A percentile compares a stretch with the other conserved stretches of the same genome.
These are phyloP conservation scores for Fusarium proliferatum DNA, from an alignment of 2,329 filamentous ascomycete species.

Conservation along the genomic window DNA sequence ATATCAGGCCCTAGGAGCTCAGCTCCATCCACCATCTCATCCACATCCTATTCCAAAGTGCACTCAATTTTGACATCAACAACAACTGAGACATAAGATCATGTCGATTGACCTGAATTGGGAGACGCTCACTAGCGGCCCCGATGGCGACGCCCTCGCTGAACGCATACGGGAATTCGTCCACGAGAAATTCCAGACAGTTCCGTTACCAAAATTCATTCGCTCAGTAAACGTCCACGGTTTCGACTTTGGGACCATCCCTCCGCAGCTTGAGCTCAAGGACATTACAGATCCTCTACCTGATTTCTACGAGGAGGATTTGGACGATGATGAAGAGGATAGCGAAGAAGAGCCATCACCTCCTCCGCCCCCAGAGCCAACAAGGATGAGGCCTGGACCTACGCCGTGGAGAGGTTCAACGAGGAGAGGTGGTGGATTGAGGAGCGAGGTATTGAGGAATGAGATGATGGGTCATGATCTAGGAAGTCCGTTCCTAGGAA, in stretches of 20 bases:
- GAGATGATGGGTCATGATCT: constrained; percentile 56
- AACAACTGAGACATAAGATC: neutral
- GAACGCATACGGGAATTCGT: constrained; percentile 92
- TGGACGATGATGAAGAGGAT: constrained; percentile 62
- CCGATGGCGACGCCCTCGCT: constrained; percentile 86
- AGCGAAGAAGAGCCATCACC: constrained; percentile 49
- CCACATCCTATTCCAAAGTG: constrained; percentile 7
- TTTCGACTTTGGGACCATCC: constrained; percentile 88
- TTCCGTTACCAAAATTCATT: constrained; percentile 93
- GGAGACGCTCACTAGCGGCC: constrained; percentile 89
- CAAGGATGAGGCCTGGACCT: constrained; percentile 37
- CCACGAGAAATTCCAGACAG: constrained; percentile 93
- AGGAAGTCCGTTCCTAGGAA: constrained; percentile 67
- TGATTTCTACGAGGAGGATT: constrained; percentile 92
- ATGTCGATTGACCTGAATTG: constrained; percentile 99
- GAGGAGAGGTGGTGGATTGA: constrained; percentile 46
- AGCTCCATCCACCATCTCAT: constrained; percentile 13
- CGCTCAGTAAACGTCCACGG: constrained; percentile 94
- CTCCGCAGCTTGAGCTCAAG: constrained; percentile 90
- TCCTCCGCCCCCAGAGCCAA: constrained; percentile 28
- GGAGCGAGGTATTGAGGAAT: constrained; percentile 48
- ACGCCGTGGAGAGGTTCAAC: constrained; percentile 23
- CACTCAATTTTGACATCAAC: neutral
- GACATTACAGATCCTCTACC: constrained; percentile 95
- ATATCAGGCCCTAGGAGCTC: neutral